Conservation (phyloP, 441 rosid species). For the Syzygium syzygioides region DNA sequence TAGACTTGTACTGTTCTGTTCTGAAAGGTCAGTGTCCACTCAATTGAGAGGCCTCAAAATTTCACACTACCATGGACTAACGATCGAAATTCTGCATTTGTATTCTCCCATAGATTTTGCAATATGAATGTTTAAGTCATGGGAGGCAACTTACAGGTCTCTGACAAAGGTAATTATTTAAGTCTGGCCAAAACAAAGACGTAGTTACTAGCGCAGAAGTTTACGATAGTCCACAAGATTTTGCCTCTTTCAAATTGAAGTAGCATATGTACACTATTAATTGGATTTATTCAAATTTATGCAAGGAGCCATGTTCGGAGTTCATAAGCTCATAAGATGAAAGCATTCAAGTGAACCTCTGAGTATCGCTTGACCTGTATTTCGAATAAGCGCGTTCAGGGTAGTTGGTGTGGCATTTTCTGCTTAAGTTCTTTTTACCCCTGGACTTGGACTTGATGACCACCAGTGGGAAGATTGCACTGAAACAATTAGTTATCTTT, state of each 20-base stretch:
- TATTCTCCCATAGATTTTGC: not conserved
- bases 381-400: not conserved
- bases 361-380: not conserved
- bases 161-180: not conserved
- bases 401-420: not conserved
- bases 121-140: not conserved
- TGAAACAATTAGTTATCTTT: not conserved
- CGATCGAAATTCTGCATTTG: too few relatives aligned
- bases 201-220: not conserved
- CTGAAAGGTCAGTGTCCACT: not conserved
- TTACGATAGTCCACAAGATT: not conserved
- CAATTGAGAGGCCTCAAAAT: not conserved
- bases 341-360: not conserved
- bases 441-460: not conserved
- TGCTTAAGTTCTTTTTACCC: not conserved
- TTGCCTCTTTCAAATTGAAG: not conserved
- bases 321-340: not conserved
- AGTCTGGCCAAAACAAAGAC: not conserved
- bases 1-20: not conserved
- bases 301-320: not conserved
- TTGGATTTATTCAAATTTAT: not conserved
- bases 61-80: not conserved
- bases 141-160: not conserved
- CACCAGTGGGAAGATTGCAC: not conserved
- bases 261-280: not conserved